phyloP scores from a whole-genome alignment of 2,329 filamentous ascomycete genomes.

The Myriosclerotinia scirpicola region DNA sequence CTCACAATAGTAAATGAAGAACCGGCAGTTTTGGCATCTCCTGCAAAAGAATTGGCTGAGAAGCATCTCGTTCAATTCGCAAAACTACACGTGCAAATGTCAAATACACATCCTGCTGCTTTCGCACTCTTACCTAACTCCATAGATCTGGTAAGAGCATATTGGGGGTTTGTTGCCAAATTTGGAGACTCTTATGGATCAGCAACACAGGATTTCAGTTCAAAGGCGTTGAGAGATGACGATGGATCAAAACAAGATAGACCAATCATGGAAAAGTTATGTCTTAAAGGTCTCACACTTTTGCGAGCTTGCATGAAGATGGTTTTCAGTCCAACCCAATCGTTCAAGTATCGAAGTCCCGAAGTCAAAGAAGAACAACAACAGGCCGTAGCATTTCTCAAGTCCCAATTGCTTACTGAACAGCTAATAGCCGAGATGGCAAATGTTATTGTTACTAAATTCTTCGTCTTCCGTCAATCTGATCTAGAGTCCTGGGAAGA shows the following conservation, averaged over 20 bases:
- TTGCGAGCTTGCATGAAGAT: slow-evolving; percentile 82
- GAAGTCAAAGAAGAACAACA: slow-evolving; percentile 76
- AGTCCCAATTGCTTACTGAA: slow-evolving; percentile 70
- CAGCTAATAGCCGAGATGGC: slow-evolving; percentile 79
- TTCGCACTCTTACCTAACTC: slow-evolving; percentile 82
- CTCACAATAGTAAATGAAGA: slow-evolving; percentile 61
- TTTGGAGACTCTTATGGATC: slow-evolving; percentile 72
- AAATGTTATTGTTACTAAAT: slow-evolving; percentile 79
- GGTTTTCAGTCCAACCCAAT: slow-evolving; percentile 75
- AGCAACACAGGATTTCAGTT: slow-evolving; percentile 43
- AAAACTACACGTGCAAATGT: slow-evolving; percentile 89
- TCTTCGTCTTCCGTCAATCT: slow-evolving; percentile 81
- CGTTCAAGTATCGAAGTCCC: slow-evolving; percentile 77
- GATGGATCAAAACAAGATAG: slow-evolving; percentile 53
- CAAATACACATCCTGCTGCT: slow-evolving; percentile 73
- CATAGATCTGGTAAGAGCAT: slow-evolving; percentile 72
- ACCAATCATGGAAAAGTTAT: slow-evolving; percentile 73
- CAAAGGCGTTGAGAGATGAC: slow-evolving; percentile 48
- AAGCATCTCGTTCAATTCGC: slow-evolving; percentile 88
- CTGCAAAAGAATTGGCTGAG: slow-evolving; percentile 64
- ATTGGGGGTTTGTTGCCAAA: slow-evolving; percentile 78
- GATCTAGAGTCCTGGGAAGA: slow-evolving; percentile 93
- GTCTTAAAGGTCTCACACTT: slow-evolving; percentile 78
- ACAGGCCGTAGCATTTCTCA: slow-evolving; percentile 67
- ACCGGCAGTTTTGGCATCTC: slow-evolving; percentile 51